A percentile compares a stretch with the other conserved stretches of the same genome.
Conservation (phyloP, 257 asterid genomes). For the Thymus quinquecostatus region DNA sequence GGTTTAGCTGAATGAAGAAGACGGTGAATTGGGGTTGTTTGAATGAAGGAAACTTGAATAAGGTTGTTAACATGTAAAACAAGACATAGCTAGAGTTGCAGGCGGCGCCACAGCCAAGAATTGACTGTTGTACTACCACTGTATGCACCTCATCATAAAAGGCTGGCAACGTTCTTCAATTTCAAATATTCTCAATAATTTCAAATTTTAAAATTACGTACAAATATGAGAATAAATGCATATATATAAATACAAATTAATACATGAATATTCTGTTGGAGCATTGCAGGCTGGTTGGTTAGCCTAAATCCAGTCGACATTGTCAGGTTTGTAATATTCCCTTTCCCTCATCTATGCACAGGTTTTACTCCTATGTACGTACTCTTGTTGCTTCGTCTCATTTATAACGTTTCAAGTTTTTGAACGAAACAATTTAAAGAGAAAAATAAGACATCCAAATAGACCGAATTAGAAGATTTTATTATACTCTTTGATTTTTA, state of each 20-base stretch:
- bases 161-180: conserved; percentile 14
- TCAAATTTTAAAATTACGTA: too few relatives aligned
- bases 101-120: conserved; percentile 28
- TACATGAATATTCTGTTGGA: not conserved
- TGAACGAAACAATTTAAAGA: not conserved
- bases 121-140: not conserved
- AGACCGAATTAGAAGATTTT: too few relatives aligned
- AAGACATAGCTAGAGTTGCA: conserved; percentile 3
- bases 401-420: too few relatives aligned
- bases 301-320: not conserved
- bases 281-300: not conserved
- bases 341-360: not conserved
- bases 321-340: conserved; percentile 20
- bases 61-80: not conserved
- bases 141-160: not conserved
- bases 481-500: too few relatives aligned
- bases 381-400: too few relatives aligned
- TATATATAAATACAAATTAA: not conserved
- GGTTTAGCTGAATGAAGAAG: too few relatives aligned
- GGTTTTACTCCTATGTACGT: not conserved
- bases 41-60: too few relatives aligned
- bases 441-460: too few relatives aligned
- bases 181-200: not conserved
- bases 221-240: not conserved
- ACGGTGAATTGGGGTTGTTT: too few relatives aligned